These are phyloP conservation scores for Malus sylvestris DNA, from an alignment of 306 rosid genomes.

Conservation along the genomic window DNA sequence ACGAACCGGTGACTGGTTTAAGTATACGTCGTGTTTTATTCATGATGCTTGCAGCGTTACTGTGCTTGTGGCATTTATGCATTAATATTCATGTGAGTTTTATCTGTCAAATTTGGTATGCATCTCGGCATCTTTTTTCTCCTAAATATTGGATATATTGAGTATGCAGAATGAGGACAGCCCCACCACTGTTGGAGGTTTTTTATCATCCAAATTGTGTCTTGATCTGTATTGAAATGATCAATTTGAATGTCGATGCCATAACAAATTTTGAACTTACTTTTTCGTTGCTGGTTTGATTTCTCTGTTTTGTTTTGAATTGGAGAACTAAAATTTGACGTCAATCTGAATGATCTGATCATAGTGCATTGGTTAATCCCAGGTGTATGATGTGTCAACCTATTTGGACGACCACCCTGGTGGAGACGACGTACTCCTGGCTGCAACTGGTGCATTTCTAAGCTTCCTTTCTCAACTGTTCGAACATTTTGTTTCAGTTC, in stretches of 20 bases:
- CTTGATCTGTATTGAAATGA: not conserved
- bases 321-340: not conserved
- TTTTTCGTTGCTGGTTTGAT: not conserved
- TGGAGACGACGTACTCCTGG: slow-evolving; percentile 74
- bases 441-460: slow-evolving; percentile 51
- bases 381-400: slow-evolving; percentile 76
- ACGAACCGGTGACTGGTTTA: not conserved
- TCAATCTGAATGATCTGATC: not conserved
- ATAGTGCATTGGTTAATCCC: not conserved
- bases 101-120: no score
- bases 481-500: not conserved
- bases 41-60: not conserved
- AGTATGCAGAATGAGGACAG: not conserved
- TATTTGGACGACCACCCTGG: slow-evolving; percentile 95
- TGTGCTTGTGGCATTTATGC: not conserved
- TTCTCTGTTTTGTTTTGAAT: not conserved
- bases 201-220: not conserved
- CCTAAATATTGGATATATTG: not conserved
- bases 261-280: not conserved
- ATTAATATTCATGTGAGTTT: not conserved
- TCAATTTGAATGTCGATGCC: not conserved
- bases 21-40: no score
- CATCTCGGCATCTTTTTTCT: not conserved
- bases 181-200: no score
- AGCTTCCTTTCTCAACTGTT: slow-evolving; percentile 6